These are phyloP conservation scores for Suillus americanus DNA, from an alignment of 768 basidiomycete species.

Conservation along the genomic window DNA sequence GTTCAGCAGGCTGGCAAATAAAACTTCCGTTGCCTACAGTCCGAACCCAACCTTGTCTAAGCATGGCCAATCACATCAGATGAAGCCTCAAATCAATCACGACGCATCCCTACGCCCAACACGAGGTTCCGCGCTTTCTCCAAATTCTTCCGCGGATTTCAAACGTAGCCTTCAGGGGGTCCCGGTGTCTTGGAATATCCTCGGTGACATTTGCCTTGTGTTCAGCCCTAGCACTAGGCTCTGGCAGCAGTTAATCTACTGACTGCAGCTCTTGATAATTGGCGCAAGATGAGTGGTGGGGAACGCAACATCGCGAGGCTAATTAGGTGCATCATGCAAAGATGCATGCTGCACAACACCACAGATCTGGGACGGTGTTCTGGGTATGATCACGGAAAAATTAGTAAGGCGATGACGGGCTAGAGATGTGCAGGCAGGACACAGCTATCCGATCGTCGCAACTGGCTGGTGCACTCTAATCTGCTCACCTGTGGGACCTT, in stretches of 20 bases:
- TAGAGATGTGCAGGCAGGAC: not conserved
- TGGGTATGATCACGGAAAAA: not conserved
- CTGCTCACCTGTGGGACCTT: not conserved
- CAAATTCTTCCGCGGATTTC: constrained; percentile 6
- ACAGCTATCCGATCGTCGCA: constrained; percentile 2
- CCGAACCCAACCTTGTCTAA: constrained; percentile 3
- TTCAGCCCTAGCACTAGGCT: constrained; percentile 1
- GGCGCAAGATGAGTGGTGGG: not conserved
- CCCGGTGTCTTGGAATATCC: constrained; percentile 7
- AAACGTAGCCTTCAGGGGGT: constrained; percentile 3
- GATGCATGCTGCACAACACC: not conserved
- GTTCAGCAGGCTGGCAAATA: not conserved
- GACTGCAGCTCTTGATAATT: not conserved
- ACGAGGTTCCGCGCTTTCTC: constrained; percentile 7
- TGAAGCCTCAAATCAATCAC: constrained; percentile 6
- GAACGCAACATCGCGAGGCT: not conserved
- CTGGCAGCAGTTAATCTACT: constrained; percentile 2
- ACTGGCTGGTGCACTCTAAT: not conserved
- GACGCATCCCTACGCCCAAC: constrained; percentile 7
- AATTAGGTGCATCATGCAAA: constrained; percentile 3
- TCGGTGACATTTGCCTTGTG: not conserved
- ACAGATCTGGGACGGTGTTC: not conserved
- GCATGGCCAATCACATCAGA: constrained; percentile 6
- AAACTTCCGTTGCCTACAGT: not conserved
- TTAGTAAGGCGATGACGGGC: not conserved